Evolutionary conservation across 768 basidiomycete species (phyloP), one percentile per base, ranked within the genome.

Genomic region (Strobilomyces dryophilus): DNA sequence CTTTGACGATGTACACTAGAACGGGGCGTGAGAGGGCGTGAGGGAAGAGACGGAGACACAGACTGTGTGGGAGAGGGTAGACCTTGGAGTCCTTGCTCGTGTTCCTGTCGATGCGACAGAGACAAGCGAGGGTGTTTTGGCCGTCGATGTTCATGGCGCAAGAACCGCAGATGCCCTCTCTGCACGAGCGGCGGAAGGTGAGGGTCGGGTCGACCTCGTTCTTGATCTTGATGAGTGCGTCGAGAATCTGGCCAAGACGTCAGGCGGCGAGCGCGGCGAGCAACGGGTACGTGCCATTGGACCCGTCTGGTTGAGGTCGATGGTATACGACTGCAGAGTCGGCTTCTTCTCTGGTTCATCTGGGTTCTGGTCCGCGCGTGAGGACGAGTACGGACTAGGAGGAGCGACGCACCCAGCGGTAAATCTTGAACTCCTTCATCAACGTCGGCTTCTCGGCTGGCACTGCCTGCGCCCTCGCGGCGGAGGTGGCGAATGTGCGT

Each of bases 131-230:
- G 4, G 97, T 98, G 79, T 99, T 99, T 73, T 90, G 86, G 48
- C 95, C 95, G 69, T 98, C 86, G 68, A 99, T 89, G 78, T 99
- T 99, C 95, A 99, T 97, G 49, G 95, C 95, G 69, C 95, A 98
- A 6, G 92, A 94, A 36, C 95, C 95, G 65, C 95, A 99, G 62
- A 99, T 98, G 52, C 95, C 93, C 75, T 95, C 92, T 51, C 92
- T 74, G 76, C 92, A 95, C 18, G 88, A 91, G 39, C 93, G 81
- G 39, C 97, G 84, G 79, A 99, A 98, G 6, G 95, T 98, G 31
- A 99, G 79, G 2, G 95, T 98, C 3, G 95, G 90, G 75, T 98
- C 97, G 27, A 95, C 66, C 71, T 98, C 95, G 72, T 97, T 98
- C 83, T 99, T 99, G 69, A 99, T 98, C 76, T 98, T 98, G 75